Evolutionary conservation across 2,329 filamentous ascomycete genomes (phyloP).

Genomic region (Curvularia verruculosa): DNA sequence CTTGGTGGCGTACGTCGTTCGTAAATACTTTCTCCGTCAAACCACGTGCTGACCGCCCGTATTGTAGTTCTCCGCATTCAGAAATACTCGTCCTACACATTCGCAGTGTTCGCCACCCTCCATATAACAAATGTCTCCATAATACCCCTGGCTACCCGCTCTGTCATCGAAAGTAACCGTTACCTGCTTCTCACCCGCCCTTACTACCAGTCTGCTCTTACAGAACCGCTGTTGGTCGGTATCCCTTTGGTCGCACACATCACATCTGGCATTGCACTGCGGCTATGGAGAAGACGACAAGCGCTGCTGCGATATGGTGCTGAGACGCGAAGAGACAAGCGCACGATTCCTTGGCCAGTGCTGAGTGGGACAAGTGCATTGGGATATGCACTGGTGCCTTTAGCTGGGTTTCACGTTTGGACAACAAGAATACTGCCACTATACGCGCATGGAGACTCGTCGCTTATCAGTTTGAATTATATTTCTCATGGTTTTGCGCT

Average conservation of each 20-base stretch:
- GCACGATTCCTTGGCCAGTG: slow-evolving; percentile 67
- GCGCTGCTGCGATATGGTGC: slow-evolving; percentile 78
- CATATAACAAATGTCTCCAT: slow-evolving; percentile 56
- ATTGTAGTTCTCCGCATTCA: slow-evolving; percentile 74
- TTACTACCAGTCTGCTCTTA: slow-evolving; percentile 79
- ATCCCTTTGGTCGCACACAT: slow-evolving; percentile 78
- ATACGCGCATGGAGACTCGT: slow-evolving; percentile 79
- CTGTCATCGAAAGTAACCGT: slow-evolving; percentile 74
- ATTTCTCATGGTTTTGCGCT: slow-evolving; percentile 83
- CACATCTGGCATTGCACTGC: slow-evolving; percentile 75
- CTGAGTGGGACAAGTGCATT: slow-evolving; percentile 72
- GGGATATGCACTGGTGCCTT: slow-evolving; percentile 71
- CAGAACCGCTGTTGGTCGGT: slow-evolving; percentile 80
- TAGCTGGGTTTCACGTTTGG: slow-evolving; percentile 73
- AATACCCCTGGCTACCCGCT: slow-evolving; percentile 42
- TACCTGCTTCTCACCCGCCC: slow-evolving; percentile 91
- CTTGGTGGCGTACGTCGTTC: slow-evolving; percentile 72
- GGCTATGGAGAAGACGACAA: slow-evolving; percentile 74
- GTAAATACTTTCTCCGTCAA: neutral
- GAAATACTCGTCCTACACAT: slow-evolving; percentile 80
- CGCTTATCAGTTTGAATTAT: slow-evolving; percentile 83
- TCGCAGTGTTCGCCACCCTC: slow-evolving; percentile 52
- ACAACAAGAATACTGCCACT: slow-evolving; percentile 79
- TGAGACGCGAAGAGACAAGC: slow-evolving; percentile 61
- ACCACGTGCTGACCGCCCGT: neutral